Base-by-base conservation (phyloP, 2,329 filamentous ascomycete genomes). In the Colletotrichum kahawae region DNA sequence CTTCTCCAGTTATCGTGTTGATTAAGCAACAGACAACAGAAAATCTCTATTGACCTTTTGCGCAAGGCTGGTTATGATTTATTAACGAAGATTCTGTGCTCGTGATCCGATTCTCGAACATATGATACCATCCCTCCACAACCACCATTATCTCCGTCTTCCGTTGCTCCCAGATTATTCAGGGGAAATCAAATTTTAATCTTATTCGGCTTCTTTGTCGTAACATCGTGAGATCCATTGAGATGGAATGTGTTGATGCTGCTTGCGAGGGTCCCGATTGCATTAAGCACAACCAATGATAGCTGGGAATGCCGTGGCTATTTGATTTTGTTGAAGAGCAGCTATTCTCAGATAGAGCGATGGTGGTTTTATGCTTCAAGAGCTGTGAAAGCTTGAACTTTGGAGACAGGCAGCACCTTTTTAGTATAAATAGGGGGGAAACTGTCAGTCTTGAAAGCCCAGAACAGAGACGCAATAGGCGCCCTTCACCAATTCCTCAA, bases 381-480 rank as follows among this genome's bases (percentile, higher is more conserved):
- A 3, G 5, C 18, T 9, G 9, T 43, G 2, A 7, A 43, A n/a
- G 18, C 9, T 12, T 21, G 43, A 48, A 21, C 10, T 2, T 48
- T 1, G 10, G n/a, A n/a, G 5, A 48, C 38, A 3, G 5, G 9
- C 0, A 48, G 5, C 21, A 12, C 3, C 9, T 5, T 48, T 0
- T 4, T 4, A 9, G 38, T 48, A 48, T 12, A n/a, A 48, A 12
- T n/a, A 3, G 38, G 5, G 5, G 5, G 2, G 5, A 1, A 9
- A n/a, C 18, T 43, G 18, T 12, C 18, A 10, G 38, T 43, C 38
- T n/a, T n/a, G 4, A n/a, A 5, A 43, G 38, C 38, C 9, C 18
- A 12, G 38, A 12, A 6, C 38, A 43, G 1, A n/a, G 18, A 21
- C 43, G 12, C 18, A n/a, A 48, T 48, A n/a, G 38, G 18, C 18